Evolutionary conservation across 257 asterid species (phyloP), one percentile per base, ranked within the genome.

Genomic region (Jacaranda copaia): DNA sequence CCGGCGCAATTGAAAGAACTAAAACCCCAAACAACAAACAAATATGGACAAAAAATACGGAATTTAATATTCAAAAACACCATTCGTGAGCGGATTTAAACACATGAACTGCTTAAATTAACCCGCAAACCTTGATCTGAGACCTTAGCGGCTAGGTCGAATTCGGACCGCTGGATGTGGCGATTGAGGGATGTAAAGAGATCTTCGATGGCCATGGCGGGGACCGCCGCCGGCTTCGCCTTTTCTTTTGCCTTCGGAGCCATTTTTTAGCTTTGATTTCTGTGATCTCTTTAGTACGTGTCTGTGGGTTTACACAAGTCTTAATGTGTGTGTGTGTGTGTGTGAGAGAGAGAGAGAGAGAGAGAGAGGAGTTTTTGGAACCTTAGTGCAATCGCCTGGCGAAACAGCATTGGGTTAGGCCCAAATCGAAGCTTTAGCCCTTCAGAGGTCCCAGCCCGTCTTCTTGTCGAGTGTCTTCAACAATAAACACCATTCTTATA

Each of bases 141-240:
- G 14, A 95, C 82, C 81, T 86, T 93, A 77, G 90, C 85, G 48
- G 97, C 94, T 69, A 82, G 93, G 39, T 87, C 86, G 70, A 66
- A 87, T 70, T 93, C 91, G 0, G 88, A 85, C 10, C 86, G 84
- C 15, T 89, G 81, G 76, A 95, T 95, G 81, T 91, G 96, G 78
- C 97, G 97, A 89, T 86, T 89, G 63, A 95, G 97, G 10, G 92
- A 70, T 5, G 92, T 84, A 89, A 95, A 93, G 43, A 95, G 94
- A 81, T 95, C 98, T 85, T 93, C 99, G 8, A 93, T 48, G 49
- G 93, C 76, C 48, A 84, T 74, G 63, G 89, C 72, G 1, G 95
- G 84, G 4, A 83, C 76, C 13, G 88, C 82, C 42, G 84, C 83
- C 71, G 86, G 72, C 83, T 86, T 83, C 68, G 84, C 58, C 57